phyloP scores from a whole-genome alignment of 345 rosid genomes.

The Zanthoxylum bungeanum region DNA sequence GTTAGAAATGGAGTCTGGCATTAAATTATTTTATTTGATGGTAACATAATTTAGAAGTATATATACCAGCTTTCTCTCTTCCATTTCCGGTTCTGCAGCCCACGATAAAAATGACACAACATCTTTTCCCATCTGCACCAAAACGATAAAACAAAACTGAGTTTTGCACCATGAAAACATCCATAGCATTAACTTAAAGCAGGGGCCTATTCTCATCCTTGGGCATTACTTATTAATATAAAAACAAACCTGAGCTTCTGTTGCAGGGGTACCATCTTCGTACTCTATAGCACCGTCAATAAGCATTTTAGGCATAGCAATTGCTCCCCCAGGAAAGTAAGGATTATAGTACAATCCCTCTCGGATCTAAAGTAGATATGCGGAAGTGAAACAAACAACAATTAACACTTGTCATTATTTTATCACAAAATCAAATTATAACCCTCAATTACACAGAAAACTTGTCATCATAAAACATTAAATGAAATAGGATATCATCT shows the following conservation, averaged over 20 bases:
- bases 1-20: neutral
- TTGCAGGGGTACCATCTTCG: conserved; percentile 96
- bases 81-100: conserved; percentile 99
- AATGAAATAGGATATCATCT: neutral
- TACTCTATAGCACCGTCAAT: conserved; percentile 96
- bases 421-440: neutral
- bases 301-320: conserved; percentile 99
- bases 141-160: conserved; percentile 1
- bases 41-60: neutral
- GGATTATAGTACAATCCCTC: conserved; percentile 97
- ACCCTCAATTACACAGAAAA: neutral
- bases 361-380: conserved; percentile 52
- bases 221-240: neutral
- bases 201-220: neutral
- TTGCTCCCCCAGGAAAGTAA: conserved; percentile 99
- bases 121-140: conserved; percentile 96
- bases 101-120: conserved; percentile 84
- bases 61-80: conserved; percentile 92
- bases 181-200: neutral
- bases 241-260: conserved; percentile 88
- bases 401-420: neutral
- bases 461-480: neutral
- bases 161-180: conserved; percentile 4
- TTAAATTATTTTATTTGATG: neutral
- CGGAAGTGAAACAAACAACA: neutral